Conservation (phyloP, 208 protist genomes). For the Trypanosoma avium region DNA sequence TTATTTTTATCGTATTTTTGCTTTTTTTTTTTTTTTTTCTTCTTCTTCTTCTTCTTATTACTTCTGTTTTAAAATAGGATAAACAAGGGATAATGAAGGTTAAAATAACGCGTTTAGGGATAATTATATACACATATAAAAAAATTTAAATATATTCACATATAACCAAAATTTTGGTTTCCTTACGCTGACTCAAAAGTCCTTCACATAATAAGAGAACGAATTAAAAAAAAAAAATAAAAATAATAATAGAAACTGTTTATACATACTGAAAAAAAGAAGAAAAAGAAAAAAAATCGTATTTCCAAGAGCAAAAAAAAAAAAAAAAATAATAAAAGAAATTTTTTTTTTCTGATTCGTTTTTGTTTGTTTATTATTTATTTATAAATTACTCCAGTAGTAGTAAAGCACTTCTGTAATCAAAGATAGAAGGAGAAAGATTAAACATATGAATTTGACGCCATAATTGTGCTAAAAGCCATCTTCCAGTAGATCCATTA, state of each 20-base stretch:
- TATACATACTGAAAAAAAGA: background rate
- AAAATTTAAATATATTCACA: no score
- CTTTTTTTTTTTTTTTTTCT: background rate
- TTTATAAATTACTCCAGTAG: background rate
- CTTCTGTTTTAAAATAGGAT: no score
- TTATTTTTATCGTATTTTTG: background rate
- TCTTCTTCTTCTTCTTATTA: no score
- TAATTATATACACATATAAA: no score
- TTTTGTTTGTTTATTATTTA: background rate
- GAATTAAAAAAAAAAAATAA: slow-evolving; percentile 8
- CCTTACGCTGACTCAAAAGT: no score
- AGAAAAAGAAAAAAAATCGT: background rate
- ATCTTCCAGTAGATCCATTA: background rate
- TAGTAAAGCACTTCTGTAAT: slow-evolving; percentile 17
- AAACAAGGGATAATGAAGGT: no score
- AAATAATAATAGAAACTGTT: background rate
- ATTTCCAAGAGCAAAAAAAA: background rate
- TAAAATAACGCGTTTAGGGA: no score
- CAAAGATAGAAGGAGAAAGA: slow-evolving; percentile 17
- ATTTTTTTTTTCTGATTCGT: background rate
- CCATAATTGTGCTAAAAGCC: slow-evolving; percentile 23
- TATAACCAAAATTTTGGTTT: no score
- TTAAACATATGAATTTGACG: slow-evolving; percentile 25
- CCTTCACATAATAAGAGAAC: background rate
- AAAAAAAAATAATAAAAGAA: background rate